Percentiles rank a stretch among this genome's conserved stretches.
These are phyloP conservation scores for Phlegmacium glaucopus DNA, from an alignment of 768 basidiomycete genomes.

Conservation along the genomic window DNA sequence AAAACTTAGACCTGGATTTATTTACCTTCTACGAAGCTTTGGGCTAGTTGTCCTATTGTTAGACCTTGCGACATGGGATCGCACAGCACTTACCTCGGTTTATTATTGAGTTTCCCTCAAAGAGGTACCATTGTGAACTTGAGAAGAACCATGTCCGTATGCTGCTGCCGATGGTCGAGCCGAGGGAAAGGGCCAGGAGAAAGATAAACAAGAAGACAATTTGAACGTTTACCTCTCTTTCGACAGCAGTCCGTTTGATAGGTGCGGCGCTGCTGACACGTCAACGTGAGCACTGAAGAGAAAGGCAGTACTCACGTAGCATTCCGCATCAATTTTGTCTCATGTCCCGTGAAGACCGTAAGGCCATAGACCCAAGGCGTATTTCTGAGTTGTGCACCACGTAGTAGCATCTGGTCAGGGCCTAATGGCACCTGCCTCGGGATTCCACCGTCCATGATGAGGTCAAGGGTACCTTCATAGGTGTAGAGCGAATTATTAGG, in stretches of 20 bases:
- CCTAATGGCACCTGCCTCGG: conserved; percentile 87
- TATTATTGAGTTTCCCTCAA: conserved; percentile 54
- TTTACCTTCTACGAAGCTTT: conserved; percentile 78
- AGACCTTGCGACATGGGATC: not conserved
- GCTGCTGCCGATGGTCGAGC: conserved; percentile 89
- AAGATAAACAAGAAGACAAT: conserved; percentile 93
- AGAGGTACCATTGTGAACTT: conserved; percentile 86
- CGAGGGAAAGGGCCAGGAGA: conserved; percentile 82
- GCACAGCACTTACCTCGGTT: conserved; percentile 53
- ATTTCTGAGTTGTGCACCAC: conserved; percentile 94
- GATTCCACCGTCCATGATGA: conserved; percentile 51
- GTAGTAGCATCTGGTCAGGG: conserved; percentile 90
- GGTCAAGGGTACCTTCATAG: conserved; percentile 79
- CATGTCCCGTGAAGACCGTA: conserved; percentile 93
- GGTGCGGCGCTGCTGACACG: conserved; percentile 73
- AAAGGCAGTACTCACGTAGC: conserved; percentile 70
- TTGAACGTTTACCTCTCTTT: conserved; percentile 92
- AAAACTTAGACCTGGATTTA: not conserved
- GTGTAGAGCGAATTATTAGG: conserved; percentile 98
- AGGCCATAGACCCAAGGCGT: conserved; percentile 96
- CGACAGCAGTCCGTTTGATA: conserved; percentile 95
- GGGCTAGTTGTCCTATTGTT: conserved; percentile 40
- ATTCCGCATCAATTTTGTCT: conserved; percentile 98
- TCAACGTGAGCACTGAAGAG: not conserved
- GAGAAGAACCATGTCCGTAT: conserved; percentile 92